Evolutionary conservation across 192 early-diverging fungal genomes (phyloP), one percentile per base, ranked within the genome.

Genomic region (Backusella circina): DNA sequence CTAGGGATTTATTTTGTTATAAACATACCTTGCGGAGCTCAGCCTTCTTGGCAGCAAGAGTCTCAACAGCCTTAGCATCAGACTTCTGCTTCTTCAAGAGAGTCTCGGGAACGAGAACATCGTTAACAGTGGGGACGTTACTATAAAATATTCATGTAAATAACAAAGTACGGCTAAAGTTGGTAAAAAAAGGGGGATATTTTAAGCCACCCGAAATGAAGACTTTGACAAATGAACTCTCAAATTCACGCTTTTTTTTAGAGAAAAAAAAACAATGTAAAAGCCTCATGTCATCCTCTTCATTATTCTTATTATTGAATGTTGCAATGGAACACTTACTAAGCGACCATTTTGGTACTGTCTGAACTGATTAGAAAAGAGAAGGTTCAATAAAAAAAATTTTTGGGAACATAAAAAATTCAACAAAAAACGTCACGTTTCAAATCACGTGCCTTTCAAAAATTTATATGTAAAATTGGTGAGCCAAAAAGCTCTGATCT

Each of bases 81-180:
- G 84, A 79, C 86, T 92, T 91, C 80, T 91, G 90, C 89, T 93
- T 93, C 92, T 94, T 94, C 85, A 95, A 88, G 84, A 93, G 85
- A 76, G 93, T 93, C 86, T 95, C 94, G 85, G 94, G 94, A 77
- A 92, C 90, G 83, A 92, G 89, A 74, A 92, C 88, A 81, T 93
- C 88, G 79, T 86, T 86, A 86, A 86, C 86, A 79, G 86, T 85
- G 79, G 88, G 83, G 57, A 86, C 85, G 71, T 84, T 86, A 70
- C 87, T 88, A 82, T 41, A 65, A 37, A n/a, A 37, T 16, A 70
- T 61, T 61, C 26, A 61, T 61, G 12, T 66, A 44, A 65, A 65
- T 26, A 73, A 38, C n/a, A 57, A 57, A 28, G 5, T 2, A 18
- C 18, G 9, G 8, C 8, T 64, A 36, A 28, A 15, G 18, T 57